phyloP scores from a whole-genome alignment of 164 flowering plant genomes.

The Vitis riparia region DNA sequence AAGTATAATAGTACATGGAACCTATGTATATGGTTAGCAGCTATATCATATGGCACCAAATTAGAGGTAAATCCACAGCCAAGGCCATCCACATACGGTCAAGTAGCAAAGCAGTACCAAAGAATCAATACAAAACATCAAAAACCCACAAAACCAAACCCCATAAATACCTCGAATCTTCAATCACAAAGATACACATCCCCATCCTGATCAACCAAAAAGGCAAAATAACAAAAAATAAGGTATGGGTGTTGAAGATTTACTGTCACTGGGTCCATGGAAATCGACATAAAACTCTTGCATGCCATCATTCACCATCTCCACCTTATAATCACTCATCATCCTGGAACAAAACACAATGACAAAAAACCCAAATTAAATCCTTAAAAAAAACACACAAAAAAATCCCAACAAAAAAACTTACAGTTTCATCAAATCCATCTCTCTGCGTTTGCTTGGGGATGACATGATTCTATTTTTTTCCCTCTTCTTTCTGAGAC shows the following conservation, averaged over 20 bases:
- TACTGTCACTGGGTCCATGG: conserved; percentile 91
- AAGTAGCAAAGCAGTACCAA: background rate
- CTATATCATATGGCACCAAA: too few species aligned
- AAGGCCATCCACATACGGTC: too few species aligned
- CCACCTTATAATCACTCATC: conserved; percentile 88
- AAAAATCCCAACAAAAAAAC: background rate
- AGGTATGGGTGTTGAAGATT: conserved; percentile 26
- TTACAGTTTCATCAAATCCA: conserved; percentile 89
- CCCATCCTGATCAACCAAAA: background rate
- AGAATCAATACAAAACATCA: background rate
- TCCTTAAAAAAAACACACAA: background rate
- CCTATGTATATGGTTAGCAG: too few species aligned
- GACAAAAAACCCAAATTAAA: too few species aligned
- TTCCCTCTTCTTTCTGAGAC: background rate
- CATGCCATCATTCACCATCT: conserved; percentile 95
- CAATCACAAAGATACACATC: background rate
- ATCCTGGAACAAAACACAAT: conserved; percentile 36
- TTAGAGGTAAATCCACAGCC: too few species aligned
- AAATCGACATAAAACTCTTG: conserved; percentile 91
- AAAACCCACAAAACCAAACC: conserved; percentile 7
- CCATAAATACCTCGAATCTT: background rate
- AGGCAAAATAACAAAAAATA: background rate
- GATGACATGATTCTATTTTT: conserved; percentile 52
- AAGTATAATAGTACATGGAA: too few species aligned
- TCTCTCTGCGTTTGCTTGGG: conserved; percentile 79